A percentile compares a stretch with the other conserved stretches of the same genome.
Evolutionary conservation across 495 filamentous ascomycete species (phyloP).

Genomic region (Trichoderma orchidacearum): DNA sequence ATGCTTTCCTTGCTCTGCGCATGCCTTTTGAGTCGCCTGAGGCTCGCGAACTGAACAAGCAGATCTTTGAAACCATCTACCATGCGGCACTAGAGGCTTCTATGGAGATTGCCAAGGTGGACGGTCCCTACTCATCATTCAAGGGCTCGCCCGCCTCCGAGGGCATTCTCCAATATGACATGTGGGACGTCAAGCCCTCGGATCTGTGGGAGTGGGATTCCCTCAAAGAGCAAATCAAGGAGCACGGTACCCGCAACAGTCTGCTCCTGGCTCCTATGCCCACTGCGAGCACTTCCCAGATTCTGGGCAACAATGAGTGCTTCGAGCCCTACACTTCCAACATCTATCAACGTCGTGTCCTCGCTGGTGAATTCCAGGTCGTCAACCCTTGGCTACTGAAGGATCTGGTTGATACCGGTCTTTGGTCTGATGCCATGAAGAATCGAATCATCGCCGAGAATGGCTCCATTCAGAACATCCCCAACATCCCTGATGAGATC

Average conservation of each 20-base stretch:
- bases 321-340: slow-evolving; percentile 99
- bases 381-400: slow-evolving; percentile 99
- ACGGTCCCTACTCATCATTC: slow-evolving; percentile 80
- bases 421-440: slow-evolving; percentile 99
- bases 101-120: slow-evolving; percentile 64
- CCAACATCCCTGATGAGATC: slow-evolving; percentile 89
- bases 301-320: slow-evolving; percentile 96
- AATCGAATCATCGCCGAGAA: slow-evolving; percentile 97
- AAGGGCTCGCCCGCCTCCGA: slow-evolving; percentile 88
- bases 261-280: slow-evolving; percentile 95
- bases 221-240: slow-evolving; percentile 79
- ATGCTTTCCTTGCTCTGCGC: slow-evolving; percentile 93
- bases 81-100: slow-evolving; percentile 88
- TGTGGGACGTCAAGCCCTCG: slow-evolving; percentile 90
- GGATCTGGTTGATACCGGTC: slow-evolving; percentile 92
- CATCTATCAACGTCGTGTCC: slow-evolving; percentile 96
- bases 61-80: slow-evolving; percentile 99
- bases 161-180: slow-evolving; percentile 94
- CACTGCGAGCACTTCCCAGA: slow-evolving; percentile 90
- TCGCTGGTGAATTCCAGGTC: slow-evolving; percentile 97
- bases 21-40: slow-evolving; percentile 93
- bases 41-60: slow-evolving; percentile 84
- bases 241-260: slow-evolving; percentile 88
- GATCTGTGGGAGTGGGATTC: slow-evolving; percentile 93
- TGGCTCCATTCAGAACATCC: slow-evolving; percentile 90